A percentile compares a stretch with the other conserved stretches of the same genome.
Evolutionary conservation across 768 basidiomycete species (phyloP).

Genomic region (Russula olivacea): DNA sequence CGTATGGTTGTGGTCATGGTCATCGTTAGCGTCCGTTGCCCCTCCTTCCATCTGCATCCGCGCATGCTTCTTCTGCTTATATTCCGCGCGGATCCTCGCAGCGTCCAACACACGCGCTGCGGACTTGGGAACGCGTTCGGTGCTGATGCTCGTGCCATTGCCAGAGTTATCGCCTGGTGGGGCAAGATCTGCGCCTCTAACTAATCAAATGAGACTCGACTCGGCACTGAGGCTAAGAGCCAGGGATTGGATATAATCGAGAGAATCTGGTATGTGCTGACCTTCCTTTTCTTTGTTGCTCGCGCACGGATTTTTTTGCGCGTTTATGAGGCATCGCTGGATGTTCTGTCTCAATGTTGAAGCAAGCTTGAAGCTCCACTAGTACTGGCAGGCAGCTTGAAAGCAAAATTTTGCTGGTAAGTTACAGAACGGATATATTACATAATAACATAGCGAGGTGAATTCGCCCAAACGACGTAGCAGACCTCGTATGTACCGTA

Average conservation of each 20-base stretch:
- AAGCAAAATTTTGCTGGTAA: neutral
- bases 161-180: neutral
- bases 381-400: neutral
- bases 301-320: conserved; percentile 32
- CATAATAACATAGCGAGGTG: conserved; percentile 6
- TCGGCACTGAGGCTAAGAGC: too few species aligned
- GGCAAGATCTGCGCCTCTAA: conserved; percentile 29
- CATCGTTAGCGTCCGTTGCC: conserved; percentile 34
- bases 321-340: conserved; percentile 34
- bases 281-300: conserved; percentile 30
- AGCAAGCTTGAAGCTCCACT: too few species aligned
- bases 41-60: conserved; percentile 23
- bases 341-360: neutral
- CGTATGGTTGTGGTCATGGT: neutral
- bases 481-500: neutral
- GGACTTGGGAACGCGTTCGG: conserved; percentile 67
- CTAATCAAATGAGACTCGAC: neutral
- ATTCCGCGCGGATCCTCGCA: conserved; percentile 49
- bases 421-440: neutral
- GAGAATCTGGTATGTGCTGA: conserved; percentile 19
- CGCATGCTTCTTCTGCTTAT: conserved; percentile 30
- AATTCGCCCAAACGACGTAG: neutral
- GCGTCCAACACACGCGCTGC: conserved; percentile 62
- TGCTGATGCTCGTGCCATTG: conserved; percentile 25
- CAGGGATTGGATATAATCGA: neutral